A percentile compares a stretch with the other conserved stretches of the same genome.
Evolutionary conservation across 2,329 filamentous ascomycete species (phyloP).

Genomic region (Arachnopeziza araneosa): DNA sequence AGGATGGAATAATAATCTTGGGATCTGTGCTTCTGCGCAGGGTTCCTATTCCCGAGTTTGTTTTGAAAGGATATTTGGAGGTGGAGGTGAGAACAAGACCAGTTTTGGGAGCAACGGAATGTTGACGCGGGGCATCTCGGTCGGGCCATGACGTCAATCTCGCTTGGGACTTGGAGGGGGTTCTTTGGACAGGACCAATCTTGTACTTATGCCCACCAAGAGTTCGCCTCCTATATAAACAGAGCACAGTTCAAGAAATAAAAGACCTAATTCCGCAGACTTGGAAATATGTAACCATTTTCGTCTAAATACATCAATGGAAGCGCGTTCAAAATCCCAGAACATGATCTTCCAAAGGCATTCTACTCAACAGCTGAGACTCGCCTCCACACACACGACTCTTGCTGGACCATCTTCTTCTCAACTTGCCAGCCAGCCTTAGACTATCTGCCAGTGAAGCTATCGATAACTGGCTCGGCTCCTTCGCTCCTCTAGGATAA

Average conservation of each 20-base stretch:
- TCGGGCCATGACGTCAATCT: not conserved
- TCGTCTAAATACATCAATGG: no score
- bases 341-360: no score
- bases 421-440: no score
- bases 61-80: not conserved
- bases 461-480: constrained; percentile 11
- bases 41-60: constrained; percentile 6
- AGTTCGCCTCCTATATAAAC: no score
- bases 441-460: not conserved
- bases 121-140: not conserved
- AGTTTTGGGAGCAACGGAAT: not conserved
- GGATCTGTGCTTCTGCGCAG: constrained; percentile 2
- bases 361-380: no score
- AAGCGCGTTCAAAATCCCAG: no score
- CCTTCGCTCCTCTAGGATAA: not conserved
- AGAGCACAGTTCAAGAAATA: no score
- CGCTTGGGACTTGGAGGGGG: not conserved
- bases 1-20: constrained; percentile 11
- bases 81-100: constrained; percentile 1
- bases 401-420: no score
- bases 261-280: no score
- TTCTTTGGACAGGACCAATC: not conserved
- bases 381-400: no score
- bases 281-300: no score
- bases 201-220: no score